Evolutionary conservation across 169 alveolate genomes (phyloP).

Genomic region (Plasmodium adleri): DNA sequence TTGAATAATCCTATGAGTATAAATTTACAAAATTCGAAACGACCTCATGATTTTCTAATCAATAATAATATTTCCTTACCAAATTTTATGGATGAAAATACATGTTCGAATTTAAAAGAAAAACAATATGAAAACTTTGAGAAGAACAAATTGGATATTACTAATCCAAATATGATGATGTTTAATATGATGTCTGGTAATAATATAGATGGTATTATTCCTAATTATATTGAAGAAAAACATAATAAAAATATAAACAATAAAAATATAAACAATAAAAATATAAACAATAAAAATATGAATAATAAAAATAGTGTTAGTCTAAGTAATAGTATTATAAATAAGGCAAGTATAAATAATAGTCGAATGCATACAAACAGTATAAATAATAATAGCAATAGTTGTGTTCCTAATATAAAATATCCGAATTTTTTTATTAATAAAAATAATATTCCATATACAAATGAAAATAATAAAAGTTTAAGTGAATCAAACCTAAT

Average conservation of each 20-base stretch:
- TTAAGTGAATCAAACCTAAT: constrained; percentile 45
- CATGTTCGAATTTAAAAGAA: not conserved
- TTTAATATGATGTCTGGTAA: not conserved
- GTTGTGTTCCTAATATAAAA: constrained; percentile 1
- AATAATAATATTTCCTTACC: constrained; percentile 8
- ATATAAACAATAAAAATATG: too few relatives aligned
- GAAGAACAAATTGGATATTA: constrained; percentile 14
- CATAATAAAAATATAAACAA: too few relatives aligned
- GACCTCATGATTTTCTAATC: constrained; percentile 2
- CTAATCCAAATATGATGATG: not conserved
- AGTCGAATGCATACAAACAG: not conserved
- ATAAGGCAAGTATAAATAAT: not conserved
- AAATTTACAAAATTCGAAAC: constrained; percentile 4
- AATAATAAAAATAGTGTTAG: not conserved
- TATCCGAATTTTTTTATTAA: constrained; percentile 11
- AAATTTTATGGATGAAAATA: constrained; percentile 9
- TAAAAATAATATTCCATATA: constrained; percentile 3
- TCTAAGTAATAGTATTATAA: not conserved
- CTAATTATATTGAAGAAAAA: not conserved
- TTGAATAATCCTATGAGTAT: constrained; percentile 5
- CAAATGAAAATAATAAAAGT: constrained; percentile 16
- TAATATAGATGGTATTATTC: not conserved
- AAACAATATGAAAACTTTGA: not conserved
- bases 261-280: not conserved
- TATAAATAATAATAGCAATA: constrained; percentile 2